These are phyloP conservation scores for Haematococcus sp. DNA, from an alignment of 139 green algal species.

Conservation along the genomic window DNA sequence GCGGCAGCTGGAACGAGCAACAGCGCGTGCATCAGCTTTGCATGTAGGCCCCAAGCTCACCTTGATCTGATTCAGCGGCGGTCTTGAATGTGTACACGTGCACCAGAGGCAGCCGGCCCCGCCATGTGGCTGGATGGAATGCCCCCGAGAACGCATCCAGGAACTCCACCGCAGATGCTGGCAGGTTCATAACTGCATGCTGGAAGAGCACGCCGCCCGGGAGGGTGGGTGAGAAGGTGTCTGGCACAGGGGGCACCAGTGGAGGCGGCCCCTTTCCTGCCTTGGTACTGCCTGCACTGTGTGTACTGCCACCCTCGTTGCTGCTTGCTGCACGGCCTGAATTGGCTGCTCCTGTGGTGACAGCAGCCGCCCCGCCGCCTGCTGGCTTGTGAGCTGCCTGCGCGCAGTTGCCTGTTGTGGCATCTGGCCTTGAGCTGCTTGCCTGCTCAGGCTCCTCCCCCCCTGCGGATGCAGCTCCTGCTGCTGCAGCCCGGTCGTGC, in stretches of 20 bases:
- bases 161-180: constrained; percentile 85
- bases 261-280: too few species aligned
- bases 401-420: background rate
- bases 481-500: constrained; percentile 7
- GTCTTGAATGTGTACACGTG: constrained; percentile 93
- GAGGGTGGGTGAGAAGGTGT: too few species aligned
- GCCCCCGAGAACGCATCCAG: constrained; percentile 78
- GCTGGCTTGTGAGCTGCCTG: constrained; percentile 2
- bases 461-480: constrained; percentile 5
- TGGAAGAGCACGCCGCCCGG: constrained; percentile 23
- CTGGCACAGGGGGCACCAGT: too few species aligned
- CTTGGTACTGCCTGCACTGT: background rate
- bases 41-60: too few species aligned
- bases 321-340: background rate
- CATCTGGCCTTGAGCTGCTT: background rate
- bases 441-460: background rate
- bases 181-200: constrained; percentile 91
- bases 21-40: too few species aligned
- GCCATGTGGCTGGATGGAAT: constrained; percentile 68
- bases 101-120: constrained; percentile 70
- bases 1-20: too few species aligned
- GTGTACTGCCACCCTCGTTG: background rate
- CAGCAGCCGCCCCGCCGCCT: background rate
- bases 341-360: background rate
- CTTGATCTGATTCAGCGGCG: constrained; percentile 60